Conservation (phyloP, 1,139 yeast species). For the Eremothecium cymbalariae region DNA sequence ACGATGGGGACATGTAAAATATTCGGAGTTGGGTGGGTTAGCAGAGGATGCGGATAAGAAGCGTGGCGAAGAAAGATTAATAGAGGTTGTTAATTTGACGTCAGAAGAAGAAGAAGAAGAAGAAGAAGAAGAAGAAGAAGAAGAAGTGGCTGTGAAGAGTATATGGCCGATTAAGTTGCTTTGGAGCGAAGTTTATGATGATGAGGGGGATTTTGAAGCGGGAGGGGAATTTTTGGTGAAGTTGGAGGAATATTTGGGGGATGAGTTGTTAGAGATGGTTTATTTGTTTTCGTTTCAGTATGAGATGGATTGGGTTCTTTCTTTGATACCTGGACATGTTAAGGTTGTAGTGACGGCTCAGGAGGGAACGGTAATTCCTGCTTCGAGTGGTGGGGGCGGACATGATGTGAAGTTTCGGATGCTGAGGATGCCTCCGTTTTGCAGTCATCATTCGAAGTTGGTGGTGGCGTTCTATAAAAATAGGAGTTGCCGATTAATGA, state of each 20-base stretch:
- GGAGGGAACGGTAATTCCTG: conserved; percentile 26
- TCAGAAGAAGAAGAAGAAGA: background rate
- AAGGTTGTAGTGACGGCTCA: conserved; percentile 29
- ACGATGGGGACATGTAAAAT: conserved; percentile 2
- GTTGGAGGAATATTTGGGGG: conserved; percentile 26
- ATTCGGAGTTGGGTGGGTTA: background rate
- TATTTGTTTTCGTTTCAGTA: conserved; percentile 33
- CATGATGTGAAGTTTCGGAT: conserved; percentile 2
- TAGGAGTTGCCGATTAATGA: conserved; percentile 40
- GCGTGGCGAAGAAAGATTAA: background rate
- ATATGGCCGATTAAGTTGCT: conserved; percentile 26
- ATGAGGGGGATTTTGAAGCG: background rate
- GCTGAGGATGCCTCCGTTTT: conserved; percentile 29
- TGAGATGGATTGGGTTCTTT: conserved; percentile 27
- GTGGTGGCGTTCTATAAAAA: conserved; percentile 48
- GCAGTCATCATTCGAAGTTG: conserved; percentile 61
- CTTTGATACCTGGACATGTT: conserved; percentile 14
- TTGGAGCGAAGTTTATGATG: conserved; percentile 29
- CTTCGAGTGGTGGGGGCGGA: conserved; percentile 7
- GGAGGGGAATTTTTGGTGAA: conserved; percentile 21
- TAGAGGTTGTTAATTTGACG: background rate
- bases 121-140: background rate
- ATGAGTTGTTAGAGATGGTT: conserved; percentile 16
- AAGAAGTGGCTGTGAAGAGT: background rate
- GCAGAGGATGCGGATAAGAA: background rate